Conservation (phyloP, 345 rosid genomes). For the Bretschneidera sinensis region DNA sequence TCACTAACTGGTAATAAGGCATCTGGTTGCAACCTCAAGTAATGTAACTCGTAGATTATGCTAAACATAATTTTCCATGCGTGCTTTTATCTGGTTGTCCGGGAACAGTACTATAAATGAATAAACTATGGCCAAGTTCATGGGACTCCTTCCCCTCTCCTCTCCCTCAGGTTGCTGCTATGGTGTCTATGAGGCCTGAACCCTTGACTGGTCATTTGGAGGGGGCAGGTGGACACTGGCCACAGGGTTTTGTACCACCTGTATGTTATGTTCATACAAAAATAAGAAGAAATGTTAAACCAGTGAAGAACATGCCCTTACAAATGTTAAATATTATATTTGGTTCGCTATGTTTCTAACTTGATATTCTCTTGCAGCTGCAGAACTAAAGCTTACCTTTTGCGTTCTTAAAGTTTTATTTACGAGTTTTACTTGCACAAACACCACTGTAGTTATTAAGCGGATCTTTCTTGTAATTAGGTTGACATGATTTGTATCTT, state of each 20-base stretch:
- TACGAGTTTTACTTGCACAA: neutral
- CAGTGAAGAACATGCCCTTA: no score
- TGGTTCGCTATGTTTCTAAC: neutral
- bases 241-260: neutral
- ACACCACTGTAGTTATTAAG: neutral
- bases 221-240: no score
- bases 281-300: no score
- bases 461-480: conserved; percentile 1
- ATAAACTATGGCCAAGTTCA: neutral
- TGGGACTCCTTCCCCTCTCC: neutral
- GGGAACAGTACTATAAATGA: no score
- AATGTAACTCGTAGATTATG: neutral
- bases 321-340: no score
- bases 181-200: neutral
- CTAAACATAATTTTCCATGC: no score
- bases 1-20: neutral
- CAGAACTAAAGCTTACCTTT: conserved; percentile 1
- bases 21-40: neutral
- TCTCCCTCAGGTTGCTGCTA: neutral
- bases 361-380: neutral
- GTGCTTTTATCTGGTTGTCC: no score
- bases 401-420: neutral
- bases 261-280: neutral
- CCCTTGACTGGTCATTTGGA: no score
- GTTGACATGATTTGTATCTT: no score